phyloP scores from a whole-genome alignment of 2,329 filamentous ascomycete genomes.

The Juglanconis juglandina region DNA sequence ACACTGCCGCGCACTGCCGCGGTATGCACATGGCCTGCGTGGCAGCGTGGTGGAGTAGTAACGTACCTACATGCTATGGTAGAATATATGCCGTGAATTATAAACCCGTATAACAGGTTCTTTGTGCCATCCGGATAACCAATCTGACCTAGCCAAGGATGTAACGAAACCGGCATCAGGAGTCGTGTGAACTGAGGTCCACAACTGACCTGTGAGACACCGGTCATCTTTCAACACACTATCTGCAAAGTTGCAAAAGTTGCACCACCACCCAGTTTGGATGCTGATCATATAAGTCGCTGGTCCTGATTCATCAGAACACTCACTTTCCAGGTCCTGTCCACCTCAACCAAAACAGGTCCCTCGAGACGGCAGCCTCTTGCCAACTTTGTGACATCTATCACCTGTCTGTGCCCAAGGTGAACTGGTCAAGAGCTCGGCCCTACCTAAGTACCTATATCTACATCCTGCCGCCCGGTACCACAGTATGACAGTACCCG shows the following conservation, averaged over 20 bases:
- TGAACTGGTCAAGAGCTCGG: background rate
- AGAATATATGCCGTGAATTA: no score
- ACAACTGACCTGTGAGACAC: background rate
- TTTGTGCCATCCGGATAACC: no score
- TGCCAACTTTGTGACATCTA: background rate
- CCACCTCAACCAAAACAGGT: no score
- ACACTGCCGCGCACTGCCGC: no score
- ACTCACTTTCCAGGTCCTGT: background rate
- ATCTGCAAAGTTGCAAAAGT: background rate
- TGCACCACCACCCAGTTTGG: background rate
- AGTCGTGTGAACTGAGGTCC: background rate
- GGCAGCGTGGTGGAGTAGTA: no score
- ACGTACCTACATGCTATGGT: no score
- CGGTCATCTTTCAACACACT: background rate
- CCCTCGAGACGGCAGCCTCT: no score
- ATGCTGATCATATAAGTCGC: background rate
- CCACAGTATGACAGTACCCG: background rate
- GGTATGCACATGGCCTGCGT: no score
- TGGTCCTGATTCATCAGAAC: background rate
- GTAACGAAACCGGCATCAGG: background rate
- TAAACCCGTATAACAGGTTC: no score
- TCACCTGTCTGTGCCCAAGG: background rate
- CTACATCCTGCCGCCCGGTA: background rate
- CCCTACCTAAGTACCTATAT: background rate
- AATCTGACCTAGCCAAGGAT: no score